These are phyloP conservation scores for Buxus sempervirens DNA, from an alignment of 164 flowering plant species.

Conservation along the genomic window DNA sequence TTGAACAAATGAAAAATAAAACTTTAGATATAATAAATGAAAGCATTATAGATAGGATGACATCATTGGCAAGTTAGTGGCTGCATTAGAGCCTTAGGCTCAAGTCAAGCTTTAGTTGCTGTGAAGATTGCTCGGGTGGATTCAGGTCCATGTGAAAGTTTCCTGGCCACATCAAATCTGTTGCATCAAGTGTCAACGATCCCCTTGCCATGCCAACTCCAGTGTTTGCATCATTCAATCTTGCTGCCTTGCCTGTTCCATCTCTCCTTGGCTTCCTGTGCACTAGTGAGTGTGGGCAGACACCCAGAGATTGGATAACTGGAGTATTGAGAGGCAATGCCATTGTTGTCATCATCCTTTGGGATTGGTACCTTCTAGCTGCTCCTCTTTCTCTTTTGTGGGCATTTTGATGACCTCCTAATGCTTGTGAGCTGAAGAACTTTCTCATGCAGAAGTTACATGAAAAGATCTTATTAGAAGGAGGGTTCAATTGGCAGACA, in stretches of 20 bases:
- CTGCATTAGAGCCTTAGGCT: conserved; percentile 48
- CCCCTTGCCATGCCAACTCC: conserved; percentile 31
- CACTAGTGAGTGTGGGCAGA: conserved; percentile 56
- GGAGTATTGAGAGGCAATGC: conserved; percentile 22
- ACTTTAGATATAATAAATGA: conserved; percentile 10
- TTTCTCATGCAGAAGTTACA: conserved; percentile 68
- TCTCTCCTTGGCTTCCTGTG: conserved; percentile 49
- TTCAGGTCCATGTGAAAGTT: conserved; percentile 49
- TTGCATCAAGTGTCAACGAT: conserved; percentile 31
- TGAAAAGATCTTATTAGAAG: conserved; percentile 42
- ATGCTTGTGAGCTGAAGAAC: conserved; percentile 56
- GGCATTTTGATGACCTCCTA: conserved; percentile 66
- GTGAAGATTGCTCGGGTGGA: conserved; percentile 30
- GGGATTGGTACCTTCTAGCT: conserved; percentile 37
- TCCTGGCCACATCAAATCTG: conserved; percentile 62
- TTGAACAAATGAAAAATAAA: too few relatives aligned
- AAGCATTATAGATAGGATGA: background rate
- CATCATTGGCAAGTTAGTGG: conserved; percentile 6
- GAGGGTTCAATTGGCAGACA: conserved; percentile 22
- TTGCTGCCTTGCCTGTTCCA: conserved; percentile 30
- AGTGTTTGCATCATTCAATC: conserved; percentile 29
- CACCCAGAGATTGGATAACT: conserved; percentile 51
- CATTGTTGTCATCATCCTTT: conserved; percentile 30
- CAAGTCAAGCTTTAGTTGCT: conserved; percentile 41
- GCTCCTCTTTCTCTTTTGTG: conserved; percentile 61